phyloP scores from a whole-genome alignment of 768 basidiomycete species.

The Tricholoma furcatifolium region DNA sequence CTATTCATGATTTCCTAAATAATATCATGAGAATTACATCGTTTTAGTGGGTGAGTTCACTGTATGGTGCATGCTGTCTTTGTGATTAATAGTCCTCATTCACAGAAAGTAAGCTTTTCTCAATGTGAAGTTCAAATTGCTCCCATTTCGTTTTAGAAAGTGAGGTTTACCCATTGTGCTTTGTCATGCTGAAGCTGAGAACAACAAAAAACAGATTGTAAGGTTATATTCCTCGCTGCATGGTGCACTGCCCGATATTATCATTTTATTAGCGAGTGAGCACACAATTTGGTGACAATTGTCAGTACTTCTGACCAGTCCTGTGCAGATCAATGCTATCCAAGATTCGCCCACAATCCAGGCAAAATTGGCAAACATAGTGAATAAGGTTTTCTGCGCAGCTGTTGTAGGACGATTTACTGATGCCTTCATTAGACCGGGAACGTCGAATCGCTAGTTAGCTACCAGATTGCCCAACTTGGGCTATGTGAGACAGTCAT shows the following conservation, averaged over 20 bases:
- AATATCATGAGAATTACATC: no score
- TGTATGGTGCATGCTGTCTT: no score
- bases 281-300: no score
- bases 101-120: no score
- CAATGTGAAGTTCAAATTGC: no score
- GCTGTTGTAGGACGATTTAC: not conserved
- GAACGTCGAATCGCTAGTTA: not conserved
- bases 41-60: no score
- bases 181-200: no score
- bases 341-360: not conserved
- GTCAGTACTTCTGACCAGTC: not conserved
- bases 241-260: not conserved
- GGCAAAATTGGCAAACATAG: not conserved
- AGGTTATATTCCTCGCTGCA: not conserved
- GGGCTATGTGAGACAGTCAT: conserved; percentile 6
- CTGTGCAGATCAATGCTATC: not conserved
- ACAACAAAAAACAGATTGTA: not conserved
- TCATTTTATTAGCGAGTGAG: not conserved
- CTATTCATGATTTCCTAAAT: no score
- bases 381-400: not conserved
- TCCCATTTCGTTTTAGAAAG: no score
- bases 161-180: no score
- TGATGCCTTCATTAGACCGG: not conserved
- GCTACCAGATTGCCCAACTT: conserved; percentile 8
- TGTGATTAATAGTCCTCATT: no score